Percentiles rank a stretch among this genome's conserved stretches.
phyloP scores from a whole-genome alignment of 2,329 filamentous ascomycete genomes.

The Verticillium isaacii region DNA sequence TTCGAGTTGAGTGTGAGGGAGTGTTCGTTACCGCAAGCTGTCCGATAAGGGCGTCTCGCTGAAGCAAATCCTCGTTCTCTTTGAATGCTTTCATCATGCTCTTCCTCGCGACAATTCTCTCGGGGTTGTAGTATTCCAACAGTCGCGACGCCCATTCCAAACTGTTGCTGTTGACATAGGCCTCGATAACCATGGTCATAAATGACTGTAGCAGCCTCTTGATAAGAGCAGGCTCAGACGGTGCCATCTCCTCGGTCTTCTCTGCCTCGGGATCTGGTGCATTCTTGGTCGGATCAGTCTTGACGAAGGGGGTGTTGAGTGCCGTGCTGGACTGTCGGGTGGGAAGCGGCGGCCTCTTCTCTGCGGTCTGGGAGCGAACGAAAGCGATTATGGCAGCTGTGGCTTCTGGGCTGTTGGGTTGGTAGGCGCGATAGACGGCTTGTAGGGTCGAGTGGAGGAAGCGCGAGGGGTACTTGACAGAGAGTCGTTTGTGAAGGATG shows the following conservation, averaged over 20 bases:
- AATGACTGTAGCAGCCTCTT: slow-evolving; percentile 67
- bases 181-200: slow-evolving; percentile 71
- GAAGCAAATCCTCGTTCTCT: slow-evolving; percentile 55
- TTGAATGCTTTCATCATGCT: slow-evolving; percentile 62
- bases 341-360: slow-evolving; percentile 59
- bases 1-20: neutral
- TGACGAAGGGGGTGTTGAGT: slow-evolving; percentile 49
- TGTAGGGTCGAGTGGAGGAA: slow-evolving; percentile 75
- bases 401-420: slow-evolving; percentile 58
- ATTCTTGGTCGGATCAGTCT: slow-evolving; percentile 48
- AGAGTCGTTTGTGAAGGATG: slow-evolving; percentile 68
- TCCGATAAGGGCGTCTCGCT: slow-evolving; percentile 63
- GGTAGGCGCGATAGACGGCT: slow-evolving; percentile 64
- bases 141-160: slow-evolving; percentile 61
- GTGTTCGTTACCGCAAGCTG: slow-evolving; percentile 56
- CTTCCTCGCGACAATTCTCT: slow-evolving; percentile 55
- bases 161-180: slow-evolving; percentile 60
- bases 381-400: slow-evolving; percentile 67
- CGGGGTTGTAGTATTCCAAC: slow-evolving; percentile 64
- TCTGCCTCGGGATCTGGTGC: slow-evolving; percentile 59
- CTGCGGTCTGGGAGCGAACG: slow-evolving; percentile 62
- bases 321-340: slow-evolving; percentile 53
- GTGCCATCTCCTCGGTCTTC: slow-evolving; percentile 43
- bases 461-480: slow-evolving; percentile 71
- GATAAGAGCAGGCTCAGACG: slow-evolving; percentile 57